Percentiles rank a stretch among this genome's conserved stretches.
Conservation (phyloP, 371 early-diverging fungal genomes). For the Mortierella polycephala region DNA sequence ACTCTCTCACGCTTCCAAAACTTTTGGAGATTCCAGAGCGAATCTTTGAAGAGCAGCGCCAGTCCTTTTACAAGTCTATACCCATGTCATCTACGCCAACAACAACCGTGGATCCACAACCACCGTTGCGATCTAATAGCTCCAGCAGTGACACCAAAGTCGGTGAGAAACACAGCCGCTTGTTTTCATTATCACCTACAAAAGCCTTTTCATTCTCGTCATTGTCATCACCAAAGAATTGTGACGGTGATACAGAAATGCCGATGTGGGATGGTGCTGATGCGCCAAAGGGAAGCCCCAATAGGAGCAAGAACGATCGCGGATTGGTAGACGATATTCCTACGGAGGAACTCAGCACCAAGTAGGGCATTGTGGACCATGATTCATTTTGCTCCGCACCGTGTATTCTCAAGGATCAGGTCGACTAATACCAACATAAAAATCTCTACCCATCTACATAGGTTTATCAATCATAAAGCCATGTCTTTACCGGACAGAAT, state of each 20-base stretch:
- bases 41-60: constrained; percentile 64
- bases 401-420: background rate
- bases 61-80: constrained; percentile 53
- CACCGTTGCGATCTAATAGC: background rate
- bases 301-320: constrained; percentile 51
- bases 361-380: constrained; percentile 8
- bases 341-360: constrained; percentile 27
- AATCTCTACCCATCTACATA: background rate
- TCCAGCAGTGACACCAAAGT: background rate
- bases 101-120: background rate
- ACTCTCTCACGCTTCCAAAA: constrained; percentile 54
- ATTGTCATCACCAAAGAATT: constrained; percentile 22
- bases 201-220: constrained; percentile 25
- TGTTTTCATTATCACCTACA: constrained; percentile 22
- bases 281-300: constrained; percentile 4
- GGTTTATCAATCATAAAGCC: constrained; percentile 22
- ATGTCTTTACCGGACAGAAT: constrained; percentile 53
- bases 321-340: constrained; percentile 45
- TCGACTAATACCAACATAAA: too few species aligned
- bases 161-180: background rate
- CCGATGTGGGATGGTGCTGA: constrained; percentile 7
- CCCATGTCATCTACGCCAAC: constrained; percentile 18
- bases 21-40: constrained; percentile 58
- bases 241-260: constrained; percentile 45
- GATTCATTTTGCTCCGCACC: constrained; percentile 2